Evolutionary conservation across 192 early-diverging fungal genomes (phyloP).

Genomic region (Backusella circina): DNA sequence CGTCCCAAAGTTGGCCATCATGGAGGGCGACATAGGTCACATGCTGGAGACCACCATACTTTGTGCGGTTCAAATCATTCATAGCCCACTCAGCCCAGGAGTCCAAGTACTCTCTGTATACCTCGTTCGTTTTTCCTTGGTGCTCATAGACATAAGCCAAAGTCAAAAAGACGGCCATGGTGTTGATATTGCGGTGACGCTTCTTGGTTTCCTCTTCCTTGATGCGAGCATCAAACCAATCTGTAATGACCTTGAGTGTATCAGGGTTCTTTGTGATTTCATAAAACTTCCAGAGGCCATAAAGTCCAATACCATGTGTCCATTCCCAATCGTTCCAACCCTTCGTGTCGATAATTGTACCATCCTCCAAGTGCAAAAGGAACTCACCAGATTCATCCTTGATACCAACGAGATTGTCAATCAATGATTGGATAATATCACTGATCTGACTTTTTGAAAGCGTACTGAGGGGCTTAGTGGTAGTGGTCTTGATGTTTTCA

Average conservation of each 20-base stretch:
- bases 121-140: slow-evolving; percentile 4
- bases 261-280: slow-evolving; percentile 7
- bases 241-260: slow-evolving; percentile 6
- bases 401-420: slow-evolving; percentile 12
- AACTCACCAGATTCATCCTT: slow-evolving; percentile 8
- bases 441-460: not conserved
- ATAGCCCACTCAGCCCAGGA: slow-evolving; percentile 22
- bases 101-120: slow-evolving; percentile 7
- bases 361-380: slow-evolving; percentile 10
- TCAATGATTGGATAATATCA: slow-evolving; percentile 7
- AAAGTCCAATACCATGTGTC: slow-evolving; percentile 21
- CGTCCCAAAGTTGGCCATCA: slow-evolving; percentile 14
- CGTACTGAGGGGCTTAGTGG: not conserved
- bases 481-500: not conserved
- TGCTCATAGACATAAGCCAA: slow-evolving; percentile 18
- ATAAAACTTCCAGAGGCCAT: slow-evolving; percentile 20
- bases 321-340: slow-evolving; percentile 25
- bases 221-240: slow-evolving; percentile 16
- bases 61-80: slow-evolving; percentile 13
- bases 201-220: not conserved
- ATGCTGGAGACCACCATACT: slow-evolving; percentile 21
- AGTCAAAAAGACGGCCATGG: slow-evolving; percentile 19
- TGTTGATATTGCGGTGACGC: slow-evolving; percentile 18
- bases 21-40: slow-evolving; percentile 13
- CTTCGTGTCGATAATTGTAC: slow-evolving; percentile 15